Base-by-base conservation (phyloP, 2,329 filamentous ascomycete genomes). In the Aspergillus sp. region DNA sequence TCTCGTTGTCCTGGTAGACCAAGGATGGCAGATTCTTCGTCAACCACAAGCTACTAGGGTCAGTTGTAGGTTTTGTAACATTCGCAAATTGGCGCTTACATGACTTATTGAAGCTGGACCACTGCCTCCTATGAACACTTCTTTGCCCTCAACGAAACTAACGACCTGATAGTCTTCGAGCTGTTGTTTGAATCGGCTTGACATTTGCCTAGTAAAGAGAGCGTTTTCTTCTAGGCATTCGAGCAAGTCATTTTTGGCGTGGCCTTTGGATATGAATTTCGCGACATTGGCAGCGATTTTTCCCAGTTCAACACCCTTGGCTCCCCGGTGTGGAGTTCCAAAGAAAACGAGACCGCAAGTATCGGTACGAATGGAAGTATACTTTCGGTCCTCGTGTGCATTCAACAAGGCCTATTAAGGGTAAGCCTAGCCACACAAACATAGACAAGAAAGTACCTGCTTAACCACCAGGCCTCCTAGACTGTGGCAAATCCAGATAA, bases 301-400 rank as follows among this genome's bases (percentile, higher is more conserved):
- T 5, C 68, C 69, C 12, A 71, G 51, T 47, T 72, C 69, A 3
- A 71, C 69, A 4, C 69, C 69, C 15, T 70, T 72, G 3, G 66
- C 67, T 4, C 72, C 71, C 27, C 69, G 67, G 49, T 74, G 72
- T 6, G 71, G 71, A 24, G 70, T 73, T 3, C 71, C 71, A 27
- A 74, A 68, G 59, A 74, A 74, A 4, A 74, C 69, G 1, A 74
- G 63, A 1, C 72, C 72, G 5, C 63, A 66, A 15, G 71, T 74
- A 5, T 70, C 65, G 9, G 58, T 67, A 24, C 70, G 66, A 37
- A 74, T 74, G 1, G 69, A 61, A 5, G 64, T 66, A 44, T 73
- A 73, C 47, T 70, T 72, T 3, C 70, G 66, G 50, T 73, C 70
- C 62, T 72, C 70, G 30, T 71, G 70, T 9, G 70, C 70, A 46